Percentiles rank a stretch among this genome's conserved stretches.
These are phyloP conservation scores for Coemansia sp. DNA, from an alignment of 192 early-diverging fungal genomes.

Conservation along the genomic window DNA sequence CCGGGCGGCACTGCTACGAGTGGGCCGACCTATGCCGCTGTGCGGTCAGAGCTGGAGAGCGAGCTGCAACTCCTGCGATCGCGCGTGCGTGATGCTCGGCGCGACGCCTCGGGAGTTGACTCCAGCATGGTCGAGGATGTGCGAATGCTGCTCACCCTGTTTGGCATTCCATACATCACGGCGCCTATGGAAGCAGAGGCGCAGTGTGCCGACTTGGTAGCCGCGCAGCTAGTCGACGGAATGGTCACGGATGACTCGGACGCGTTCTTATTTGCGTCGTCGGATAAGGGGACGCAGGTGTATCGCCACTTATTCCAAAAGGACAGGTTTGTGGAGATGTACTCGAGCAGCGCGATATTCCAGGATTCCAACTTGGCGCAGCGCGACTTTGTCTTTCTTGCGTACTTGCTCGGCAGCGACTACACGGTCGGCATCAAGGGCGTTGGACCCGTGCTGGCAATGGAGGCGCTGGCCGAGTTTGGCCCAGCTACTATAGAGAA, in stretches of 20 bases:
- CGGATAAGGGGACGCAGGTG: conserved; percentile 51
- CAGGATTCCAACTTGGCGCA: conserved; percentile 70
- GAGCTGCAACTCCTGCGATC: conserved; percentile 34
- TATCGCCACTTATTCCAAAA: conserved; percentile 96
- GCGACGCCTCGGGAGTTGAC: conserved; percentile 39
- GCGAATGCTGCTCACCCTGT: conserved; percentile 79
- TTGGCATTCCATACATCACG: conserved; percentile 92
- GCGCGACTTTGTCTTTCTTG: conserved; percentile 78
- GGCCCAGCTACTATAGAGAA: conserved; percentile 27
- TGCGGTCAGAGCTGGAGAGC: conserved; percentile 35
- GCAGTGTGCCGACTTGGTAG: conserved; percentile 82
- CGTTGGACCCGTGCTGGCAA: conserved; percentile 83
- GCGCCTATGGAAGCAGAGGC: conserved; percentile 98
- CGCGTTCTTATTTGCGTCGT: conserved; percentile 91
- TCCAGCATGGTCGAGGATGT: conserved; percentile 56
- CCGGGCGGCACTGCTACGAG: neutral
- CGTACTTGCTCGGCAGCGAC: conserved; percentile 95
- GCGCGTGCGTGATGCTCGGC: conserved; percentile 33
- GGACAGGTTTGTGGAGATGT: conserved; percentile 88
- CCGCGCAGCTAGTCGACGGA: conserved; percentile 78
- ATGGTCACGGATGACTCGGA: conserved; percentile 98
- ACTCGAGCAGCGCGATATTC: conserved; percentile 65
- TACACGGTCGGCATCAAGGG: conserved; percentile 92
- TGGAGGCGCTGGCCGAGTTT: conserved; percentile 89
- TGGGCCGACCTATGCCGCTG: conserved; percentile 5